Evolutionary conservation across 352 stramenopile species (phyloP), one percentile per base, ranked within the genome.

Genomic region (Achlya hypogyna): DNA sequence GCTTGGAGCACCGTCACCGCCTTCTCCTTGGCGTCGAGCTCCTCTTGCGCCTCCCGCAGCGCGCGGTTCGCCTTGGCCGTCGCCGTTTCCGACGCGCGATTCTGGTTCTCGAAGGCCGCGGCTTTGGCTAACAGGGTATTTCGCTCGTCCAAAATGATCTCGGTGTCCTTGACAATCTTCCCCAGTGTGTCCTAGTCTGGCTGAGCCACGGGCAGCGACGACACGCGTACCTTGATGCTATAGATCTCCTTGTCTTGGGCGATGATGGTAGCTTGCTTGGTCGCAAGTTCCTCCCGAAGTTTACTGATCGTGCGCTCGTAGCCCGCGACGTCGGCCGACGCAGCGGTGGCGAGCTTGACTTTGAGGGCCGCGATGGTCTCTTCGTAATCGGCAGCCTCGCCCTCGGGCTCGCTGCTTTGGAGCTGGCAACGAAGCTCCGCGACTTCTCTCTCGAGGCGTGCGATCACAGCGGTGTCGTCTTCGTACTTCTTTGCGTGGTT

Each of bases 401-500:
- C 38, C 38, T 10, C 1, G n/a, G 67, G 64, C 9, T 70, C 69
- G 47, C 42, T 2, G 54, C 28, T 32, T 4, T 66, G 42, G 28
- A 54, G 18, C 12, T 31, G 59, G 12, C 8, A 9, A 25, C 29
- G 4, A 4, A 42, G 78, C 16, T 59, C 56, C 34, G 51, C 42
- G 9, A 62, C 27, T 31, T 76, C 59, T 69, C 64, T 62, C 65
- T 65, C 65, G 54, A 58, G n/a, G 20, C 42, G 47, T 42, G 20
- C 34, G 18, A 64, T 64, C 35, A 64, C 25, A 14, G 27, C 34
- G 22, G 31, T 18, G 32, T 64, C 63, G 63, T 95, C 86, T 51
- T 95, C 79, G 58, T 93, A 93, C 70, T 91, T 80, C n/a, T 91
- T 75, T 9, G 84, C 84, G 29, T 90, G 89, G 72, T 91, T 95